Evolutionary conservation across 2,329 filamentous ascomycete species (phyloP), one percentile per base, ranked within the genome.

Genomic region (Trichothecium sympodiale): DNA sequence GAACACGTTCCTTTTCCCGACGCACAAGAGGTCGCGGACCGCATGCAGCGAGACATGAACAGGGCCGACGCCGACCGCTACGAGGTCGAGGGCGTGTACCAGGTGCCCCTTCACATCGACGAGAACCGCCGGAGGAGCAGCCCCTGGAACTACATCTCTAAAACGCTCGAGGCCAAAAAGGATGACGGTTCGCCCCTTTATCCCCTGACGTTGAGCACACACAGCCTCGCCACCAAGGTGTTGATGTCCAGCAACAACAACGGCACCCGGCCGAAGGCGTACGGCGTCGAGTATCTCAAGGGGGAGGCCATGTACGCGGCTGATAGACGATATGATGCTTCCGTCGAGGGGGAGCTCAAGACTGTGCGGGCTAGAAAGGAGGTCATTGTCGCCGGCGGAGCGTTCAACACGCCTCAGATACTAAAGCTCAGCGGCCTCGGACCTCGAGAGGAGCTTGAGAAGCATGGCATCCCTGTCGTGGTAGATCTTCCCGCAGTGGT

Each of bases 401-500:
- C 60, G 3, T 69, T 68, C 46, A 69, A 72, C 45, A 64, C 67
- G 0, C 70, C 71, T 0, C 67, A 74, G 39, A 50, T 72, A 5
- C 55, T 73, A 7, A 67, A 70, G 54, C 57, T 69, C 4, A 69
- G 64, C 30, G 69, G 69, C 3, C 37, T 61, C 18, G 69, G 69
- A 0, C 66, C 65, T 0, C 49, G 51, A 1, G 43, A 40, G 1
- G 57, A 67, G 29, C 53, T 71, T 1, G 41, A 54, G 14, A 49
- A 51, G 33, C 52, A 56, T 25, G 45, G 44, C 5, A 61, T 65
- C 37, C 53, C 60, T 3, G 59, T 75, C 8, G 40, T 75, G 25
- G 54, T 55, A 2, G 64, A 79, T 43, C 58, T 73, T 0, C 73
- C 71, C 0, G 74, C 71, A 25, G 73, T 80, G 4, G 75, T 34